Evolutionary conservation across 73 alveolate genomes (phyloP).

Genomic region (Breviolum minutum): DNA sequence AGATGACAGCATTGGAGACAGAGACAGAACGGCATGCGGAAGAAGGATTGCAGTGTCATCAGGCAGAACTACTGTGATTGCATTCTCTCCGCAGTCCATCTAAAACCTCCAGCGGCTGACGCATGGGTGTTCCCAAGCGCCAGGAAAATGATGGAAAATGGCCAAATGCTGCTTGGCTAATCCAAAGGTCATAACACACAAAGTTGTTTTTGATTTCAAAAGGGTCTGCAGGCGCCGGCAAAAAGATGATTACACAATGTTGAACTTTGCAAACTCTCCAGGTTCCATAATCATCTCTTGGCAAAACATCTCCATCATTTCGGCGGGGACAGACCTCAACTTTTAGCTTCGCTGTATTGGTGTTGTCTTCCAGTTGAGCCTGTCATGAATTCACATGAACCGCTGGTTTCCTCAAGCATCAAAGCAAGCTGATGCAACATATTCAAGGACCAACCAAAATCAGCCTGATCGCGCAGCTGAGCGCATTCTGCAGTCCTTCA

Average conservation of each 20-base stretch:
- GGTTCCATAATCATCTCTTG: too few species aligned
- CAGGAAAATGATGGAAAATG: background rate
- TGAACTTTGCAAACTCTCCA: too few species aligned
- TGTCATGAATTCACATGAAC: background rate
- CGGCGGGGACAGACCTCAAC: background rate
- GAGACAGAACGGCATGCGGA: conserved; percentile 9
- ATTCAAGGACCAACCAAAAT: background rate
- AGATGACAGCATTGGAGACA: conserved; percentile 64
- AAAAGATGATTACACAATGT: too few species aligned
- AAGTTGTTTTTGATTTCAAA: background rate
- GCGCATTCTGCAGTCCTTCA: background rate
- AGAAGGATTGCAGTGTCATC: background rate
- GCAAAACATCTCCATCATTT: too few species aligned
- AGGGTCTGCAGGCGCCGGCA: conserved; percentile 7
- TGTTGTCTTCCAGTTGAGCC: conserved; percentile 1
- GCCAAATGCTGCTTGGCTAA: background rate
- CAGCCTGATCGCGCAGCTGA: conserved; percentile 9
- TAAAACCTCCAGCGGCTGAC: background rate
- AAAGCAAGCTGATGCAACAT: too few species aligned
- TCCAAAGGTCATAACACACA: background rate
- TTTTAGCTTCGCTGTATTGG: conserved; percentile 4
- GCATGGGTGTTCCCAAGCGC: background rate
- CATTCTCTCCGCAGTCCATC: background rate
- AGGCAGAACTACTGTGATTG: conserved; percentile 18
- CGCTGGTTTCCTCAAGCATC: background rate